These are phyloP conservation scores for Lolium perenne DNA, from an alignment of 176 grass and related monocot genomes.

Conservation along the genomic window DNA sequence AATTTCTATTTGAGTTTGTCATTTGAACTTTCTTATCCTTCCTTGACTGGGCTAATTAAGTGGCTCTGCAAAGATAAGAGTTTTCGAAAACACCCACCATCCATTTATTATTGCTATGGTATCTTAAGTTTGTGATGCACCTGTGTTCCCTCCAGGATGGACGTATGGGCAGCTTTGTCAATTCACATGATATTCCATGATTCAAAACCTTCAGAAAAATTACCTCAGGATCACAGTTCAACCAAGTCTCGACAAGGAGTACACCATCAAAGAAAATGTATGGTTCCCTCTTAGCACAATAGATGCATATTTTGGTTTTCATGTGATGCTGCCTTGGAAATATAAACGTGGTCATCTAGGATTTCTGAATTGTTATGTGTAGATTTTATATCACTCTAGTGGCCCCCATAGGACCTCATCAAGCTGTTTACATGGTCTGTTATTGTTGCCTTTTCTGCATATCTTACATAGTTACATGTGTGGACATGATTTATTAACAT, in stretches of 20 bases:
- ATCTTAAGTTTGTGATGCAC: neutral
- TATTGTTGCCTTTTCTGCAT: neutral
- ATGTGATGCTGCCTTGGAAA: neutral
- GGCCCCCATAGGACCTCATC: neutral
- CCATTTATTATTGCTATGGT: neutral
- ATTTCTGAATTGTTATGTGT: constrained; percentile 27
- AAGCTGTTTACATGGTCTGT: neutral
- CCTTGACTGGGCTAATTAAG: neutral
- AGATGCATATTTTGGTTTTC: neutral
- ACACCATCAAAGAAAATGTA: constrained; percentile 62
- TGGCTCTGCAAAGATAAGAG: neutral
- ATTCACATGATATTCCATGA: constrained; percentile 53
- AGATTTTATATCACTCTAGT: neutral
- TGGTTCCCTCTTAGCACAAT: constrained; percentile 35
- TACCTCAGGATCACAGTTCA: constrained; percentile 50
- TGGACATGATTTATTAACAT: neutral
- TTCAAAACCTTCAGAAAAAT: constrained; percentile 62
- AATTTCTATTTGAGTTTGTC: neutral
- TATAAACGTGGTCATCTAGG: neutral
- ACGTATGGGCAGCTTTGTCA: constrained; percentile 53
- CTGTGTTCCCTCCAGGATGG: constrained; percentile 58
- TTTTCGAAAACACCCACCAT: neutral
- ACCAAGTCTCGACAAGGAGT: constrained; percentile 45
- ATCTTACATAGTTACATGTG: neutral
- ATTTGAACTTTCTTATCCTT: constrained; percentile 7